These are phyloP conservation scores for Malassezia caprae DNA, from an alignment of 1,284 basidiomycete species.

Conservation along the genomic window DNA sequence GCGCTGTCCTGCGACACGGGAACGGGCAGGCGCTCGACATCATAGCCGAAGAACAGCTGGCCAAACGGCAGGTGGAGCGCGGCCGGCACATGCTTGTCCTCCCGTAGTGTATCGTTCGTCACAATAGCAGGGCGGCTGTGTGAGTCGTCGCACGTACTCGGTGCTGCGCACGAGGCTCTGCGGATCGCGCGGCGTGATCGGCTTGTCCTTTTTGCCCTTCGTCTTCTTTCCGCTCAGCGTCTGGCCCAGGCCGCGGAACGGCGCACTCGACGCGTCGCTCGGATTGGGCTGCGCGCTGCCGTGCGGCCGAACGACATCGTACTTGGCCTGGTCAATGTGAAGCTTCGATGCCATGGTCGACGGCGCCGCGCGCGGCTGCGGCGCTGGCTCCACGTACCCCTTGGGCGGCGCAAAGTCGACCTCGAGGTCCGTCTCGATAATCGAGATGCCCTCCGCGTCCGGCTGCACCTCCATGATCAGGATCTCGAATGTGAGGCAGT, in stretches of 20 bases:
- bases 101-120: slow-evolving; percentile 65
- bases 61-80: slow-evolving; percentile 82
- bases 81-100: slow-evolving; percentile 71
- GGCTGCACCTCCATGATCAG: slow-evolving; percentile 89
- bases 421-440: slow-evolving; percentile 92
- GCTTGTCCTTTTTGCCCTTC: slow-evolving; percentile 42
- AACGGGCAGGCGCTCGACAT: slow-evolving; percentile 33
- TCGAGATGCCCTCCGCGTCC: slow-evolving; percentile 64
- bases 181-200: slow-evolving; percentile 37
- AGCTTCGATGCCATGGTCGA: slow-evolving; percentile 94
- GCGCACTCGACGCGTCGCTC: slow-evolving; percentile 10
- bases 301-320: slow-evolving; percentile 41
- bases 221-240: slow-evolving; percentile 45
- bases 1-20: slow-evolving; percentile 16
- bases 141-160: slow-evolving; percentile 19
- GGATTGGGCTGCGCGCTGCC: slow-evolving; percentile 2
- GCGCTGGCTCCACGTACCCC: slow-evolving; percentile 75
- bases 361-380: slow-evolving; percentile 64
- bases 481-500: slow-evolving; percentile 80
- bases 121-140: slow-evolving; percentile 70
- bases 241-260: slow-evolving; percentile 40
- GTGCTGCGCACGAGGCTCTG: slow-evolving; percentile 41
- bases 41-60: slow-evolving; percentile 46
- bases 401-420: slow-evolving; percentile 58
- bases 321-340: slow-evolving; percentile 62